These are phyloP conservation scores for Trametes cubensis DNA, from an alignment of 768 basidiomycete genomes.

Conservation along the genomic window DNA sequence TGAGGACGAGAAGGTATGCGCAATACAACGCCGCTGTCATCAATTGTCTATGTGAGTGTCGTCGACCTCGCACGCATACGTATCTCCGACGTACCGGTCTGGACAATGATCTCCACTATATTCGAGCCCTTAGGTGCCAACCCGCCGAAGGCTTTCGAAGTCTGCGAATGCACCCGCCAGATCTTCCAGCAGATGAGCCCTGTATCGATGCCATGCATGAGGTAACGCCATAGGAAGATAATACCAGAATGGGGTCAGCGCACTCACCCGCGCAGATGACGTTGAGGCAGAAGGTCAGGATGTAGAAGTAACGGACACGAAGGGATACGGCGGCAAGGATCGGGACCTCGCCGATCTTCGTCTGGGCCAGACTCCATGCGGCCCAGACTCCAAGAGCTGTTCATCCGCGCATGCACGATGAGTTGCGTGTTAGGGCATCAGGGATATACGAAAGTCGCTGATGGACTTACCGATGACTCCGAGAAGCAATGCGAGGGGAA, in stretches of 20 bases:
- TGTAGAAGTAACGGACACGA: slow-evolving; percentile 17
- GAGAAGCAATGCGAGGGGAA: neutral
- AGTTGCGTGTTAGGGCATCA: too few species aligned
- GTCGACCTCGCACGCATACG: too few species aligned
- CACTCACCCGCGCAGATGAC: slow-evolving; percentile 9
- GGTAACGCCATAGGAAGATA: too few species aligned
- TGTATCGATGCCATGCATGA: neutral
- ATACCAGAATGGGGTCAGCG: neutral
- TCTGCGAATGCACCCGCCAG: neutral
- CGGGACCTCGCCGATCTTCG: neutral
- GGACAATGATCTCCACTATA: slow-evolving; percentile 7
- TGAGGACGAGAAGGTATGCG: slow-evolving; percentile 13
- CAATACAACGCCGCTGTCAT: slow-evolving; percentile 11
- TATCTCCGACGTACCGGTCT: slow-evolving; percentile 1
- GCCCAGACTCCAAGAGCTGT: slow-evolving; percentile 7
- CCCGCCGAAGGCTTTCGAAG: neutral
- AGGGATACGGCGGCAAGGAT: slow-evolving; percentile 12
- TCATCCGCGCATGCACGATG: neutral
- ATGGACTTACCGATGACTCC: neutral
- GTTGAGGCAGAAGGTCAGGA: slow-evolving; percentile 15
- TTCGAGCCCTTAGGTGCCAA: neutral
- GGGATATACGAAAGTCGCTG: neutral
- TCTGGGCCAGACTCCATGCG: slow-evolving; percentile 4
- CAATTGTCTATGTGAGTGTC: too few species aligned
- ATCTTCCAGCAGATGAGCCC: slow-evolving; percentile 13